phyloP scores from a whole-genome alignment of 495 filamentous ascomycete species.

The Penicillium pancosmium region DNA sequence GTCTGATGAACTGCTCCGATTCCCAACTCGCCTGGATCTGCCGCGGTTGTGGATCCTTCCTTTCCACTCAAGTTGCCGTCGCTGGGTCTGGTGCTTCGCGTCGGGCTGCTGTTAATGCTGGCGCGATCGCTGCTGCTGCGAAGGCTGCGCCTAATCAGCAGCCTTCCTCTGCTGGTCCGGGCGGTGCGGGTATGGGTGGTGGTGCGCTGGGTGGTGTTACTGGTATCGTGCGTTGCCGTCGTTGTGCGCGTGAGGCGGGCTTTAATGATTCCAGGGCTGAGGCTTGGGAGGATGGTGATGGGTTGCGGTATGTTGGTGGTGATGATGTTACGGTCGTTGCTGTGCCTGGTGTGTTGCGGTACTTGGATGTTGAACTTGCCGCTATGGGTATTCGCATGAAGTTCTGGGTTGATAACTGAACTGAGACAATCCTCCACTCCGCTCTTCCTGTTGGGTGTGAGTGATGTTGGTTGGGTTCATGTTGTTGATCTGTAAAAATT shows the following conservation, averaged over 20 bases:
- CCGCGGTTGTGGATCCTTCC: conserved; percentile 81
- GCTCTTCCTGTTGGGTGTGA: neutral
- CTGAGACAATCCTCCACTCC: conserved; percentile 1
- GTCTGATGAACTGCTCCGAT: conserved; percentile 95
- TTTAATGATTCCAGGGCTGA: conserved; percentile 65
- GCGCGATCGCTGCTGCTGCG: conserved; percentile 36
- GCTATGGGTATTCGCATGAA: conserved; percentile 91
- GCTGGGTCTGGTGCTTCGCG: conserved; percentile 37
- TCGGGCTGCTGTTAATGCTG: conserved; percentile 30
- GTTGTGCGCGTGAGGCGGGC: conserved; percentile 73
- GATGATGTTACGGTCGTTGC: conserved; percentile 88
- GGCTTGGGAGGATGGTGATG: conserved; percentile 90
- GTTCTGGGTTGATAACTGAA: conserved; percentile 72
- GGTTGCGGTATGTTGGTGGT: conserved; percentile 79
- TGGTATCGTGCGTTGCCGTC: conserved; percentile 78
- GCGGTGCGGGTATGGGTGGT: conserved; percentile 16
- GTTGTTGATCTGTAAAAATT: conserved; percentile 2
- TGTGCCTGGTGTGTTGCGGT: conserved; percentile 89
- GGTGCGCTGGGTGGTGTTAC: conserved; percentile 48
- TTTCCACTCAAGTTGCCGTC: conserved; percentile 77
- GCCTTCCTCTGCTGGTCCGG: conserved; percentile 15
- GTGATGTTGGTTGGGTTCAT: neutral
- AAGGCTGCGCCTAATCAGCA: conserved; percentile 37
- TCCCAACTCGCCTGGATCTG: conserved; percentile 88
- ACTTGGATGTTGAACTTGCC: conserved; percentile 90